Percentiles rank a stretch among this genome's conserved stretches.
phyloP scores from a whole-genome alignment of 208 protist species.

The Leptomonas pyrrhocoris region DNA sequence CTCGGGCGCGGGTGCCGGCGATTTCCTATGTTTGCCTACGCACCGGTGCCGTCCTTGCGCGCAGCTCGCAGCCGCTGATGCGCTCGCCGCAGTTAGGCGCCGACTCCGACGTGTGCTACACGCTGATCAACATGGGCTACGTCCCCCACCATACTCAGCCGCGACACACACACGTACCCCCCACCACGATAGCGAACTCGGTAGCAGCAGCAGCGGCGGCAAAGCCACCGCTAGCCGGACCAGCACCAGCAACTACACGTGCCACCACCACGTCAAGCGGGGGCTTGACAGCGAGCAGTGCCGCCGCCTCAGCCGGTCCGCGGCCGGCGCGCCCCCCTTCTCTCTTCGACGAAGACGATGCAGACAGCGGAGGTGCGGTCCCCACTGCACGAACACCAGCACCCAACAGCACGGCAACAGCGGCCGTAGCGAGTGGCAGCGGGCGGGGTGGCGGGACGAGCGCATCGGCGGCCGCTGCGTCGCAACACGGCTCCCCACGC shows the following conservation, averaged over 20 bases:
- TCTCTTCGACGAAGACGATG: conserved; percentile 34
- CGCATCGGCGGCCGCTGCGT: neutral
- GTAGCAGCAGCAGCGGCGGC: neutral
- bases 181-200: neutral
- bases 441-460: no score
- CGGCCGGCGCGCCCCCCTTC: conserved; percentile 27
- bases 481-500: neutral
- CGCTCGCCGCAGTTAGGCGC: conserved; percentile 36
- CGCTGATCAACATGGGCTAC: conserved; percentile 49
- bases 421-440: no score
- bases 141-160: conserved; percentile 10
- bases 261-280: neutral
- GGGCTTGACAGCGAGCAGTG: neutral
- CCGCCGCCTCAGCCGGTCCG: neutral
- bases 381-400: neutral
- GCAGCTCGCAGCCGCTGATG: conserved; percentile 85
- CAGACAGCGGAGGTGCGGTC: neutral
- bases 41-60: conserved; percentile 63
- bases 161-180: neutral
- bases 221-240: neutral
- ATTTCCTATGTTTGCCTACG: conserved; percentile 81
- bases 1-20: conserved; percentile 79
- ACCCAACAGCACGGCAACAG: neutral
- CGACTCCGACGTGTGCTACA: conserved; percentile 61
- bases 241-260: neutral